These are phyloP conservation scores for Botrytis fabae DNA, from an alignment of 2,329 filamentous ascomycete genomes.

Conservation along the genomic window DNA sequence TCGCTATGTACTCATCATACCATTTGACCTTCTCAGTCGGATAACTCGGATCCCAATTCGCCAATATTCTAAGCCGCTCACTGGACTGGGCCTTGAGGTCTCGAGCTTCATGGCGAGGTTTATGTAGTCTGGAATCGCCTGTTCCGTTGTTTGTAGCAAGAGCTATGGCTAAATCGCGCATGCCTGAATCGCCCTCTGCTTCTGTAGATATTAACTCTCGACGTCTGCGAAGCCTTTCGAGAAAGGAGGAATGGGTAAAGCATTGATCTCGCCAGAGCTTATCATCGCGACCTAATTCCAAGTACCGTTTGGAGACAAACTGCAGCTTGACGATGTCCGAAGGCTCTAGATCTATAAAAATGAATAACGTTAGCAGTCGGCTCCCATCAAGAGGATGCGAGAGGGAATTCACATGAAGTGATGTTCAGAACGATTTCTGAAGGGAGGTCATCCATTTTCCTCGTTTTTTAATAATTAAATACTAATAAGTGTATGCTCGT, in stretches of 20 bases:
- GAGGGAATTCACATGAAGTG: conserved; percentile 16
- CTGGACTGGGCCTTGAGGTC: conserved; percentile 35
- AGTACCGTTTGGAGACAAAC: conserved; percentile 65
- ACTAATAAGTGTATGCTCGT: background rate
- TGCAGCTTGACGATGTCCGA: conserved; percentile 67
- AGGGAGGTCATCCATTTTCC: conserved; percentile 23
- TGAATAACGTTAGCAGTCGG: background rate
- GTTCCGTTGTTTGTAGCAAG: conserved; percentile 35
- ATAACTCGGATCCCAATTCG: conserved; percentile 82
- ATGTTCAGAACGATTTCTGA: conserved; percentile 23
- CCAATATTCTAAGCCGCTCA: conserved; percentile 59
- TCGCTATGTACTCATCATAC: conserved; percentile 87
- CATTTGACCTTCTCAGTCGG: conserved; percentile 72
- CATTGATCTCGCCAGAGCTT: conserved; percentile 75
- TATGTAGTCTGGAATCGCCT: conserved; percentile 34
- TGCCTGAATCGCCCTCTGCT: conserved; percentile 44
- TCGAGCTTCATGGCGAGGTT: conserved; percentile 30
- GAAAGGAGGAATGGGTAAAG: conserved; percentile 68
- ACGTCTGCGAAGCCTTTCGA: conserved; percentile 59
- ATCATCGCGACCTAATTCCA: conserved; percentile 69
- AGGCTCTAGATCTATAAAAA: conserved; percentile 58
- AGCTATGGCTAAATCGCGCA: conserved; percentile 40
- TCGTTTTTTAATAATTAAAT: background rate
- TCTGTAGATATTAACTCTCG: conserved; percentile 45
- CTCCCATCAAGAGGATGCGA: background rate